Evolutionary conservation across 352 stramenopile genomes (phyloP).

Genomic region (Blastocystis hominis): DNA sequence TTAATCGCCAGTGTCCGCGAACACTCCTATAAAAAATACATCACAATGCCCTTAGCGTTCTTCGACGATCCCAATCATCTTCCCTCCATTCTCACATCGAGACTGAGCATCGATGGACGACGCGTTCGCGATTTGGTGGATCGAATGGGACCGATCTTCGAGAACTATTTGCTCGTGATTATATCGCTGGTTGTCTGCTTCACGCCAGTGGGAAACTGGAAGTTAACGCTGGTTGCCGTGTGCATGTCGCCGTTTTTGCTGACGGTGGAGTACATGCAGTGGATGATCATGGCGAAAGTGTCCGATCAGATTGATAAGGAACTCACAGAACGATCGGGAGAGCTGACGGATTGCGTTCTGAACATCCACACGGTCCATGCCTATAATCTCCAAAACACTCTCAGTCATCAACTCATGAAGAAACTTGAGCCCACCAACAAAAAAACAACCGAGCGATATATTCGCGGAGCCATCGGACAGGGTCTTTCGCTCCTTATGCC

Average conservation of each 20-base stretch:
- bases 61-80: constrained; percentile 22
- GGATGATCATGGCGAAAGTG: not conserved
- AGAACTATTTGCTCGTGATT: not conserved
- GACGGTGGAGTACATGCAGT: too few relatives aligned
- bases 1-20: not conserved
- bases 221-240: not conserved
- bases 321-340: not conserved
- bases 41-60: too few relatives aligned
- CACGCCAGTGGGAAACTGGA: constrained; percentile 14
- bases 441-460: not conserved
- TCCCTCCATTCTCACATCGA: not conserved
- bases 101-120: constrained; percentile 5
- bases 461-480: not conserved
- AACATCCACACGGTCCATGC: constrained; percentile 55
- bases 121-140: constrained; percentile 41
- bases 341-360: constrained; percentile 28
- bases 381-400: constrained; percentile 33
- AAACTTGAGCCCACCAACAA: not conserved
- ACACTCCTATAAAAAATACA: too few relatives aligned
- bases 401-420: not conserved
- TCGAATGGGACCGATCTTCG: not conserved
- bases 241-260: constrained; percentile 14
- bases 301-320: constrained; percentile 43
- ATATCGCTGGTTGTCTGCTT: not conserved
- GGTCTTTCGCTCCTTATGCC: not conserved